phyloP scores from a whole-genome alignment of 441 rosid genomes.

The Breynia disticha region DNA sequence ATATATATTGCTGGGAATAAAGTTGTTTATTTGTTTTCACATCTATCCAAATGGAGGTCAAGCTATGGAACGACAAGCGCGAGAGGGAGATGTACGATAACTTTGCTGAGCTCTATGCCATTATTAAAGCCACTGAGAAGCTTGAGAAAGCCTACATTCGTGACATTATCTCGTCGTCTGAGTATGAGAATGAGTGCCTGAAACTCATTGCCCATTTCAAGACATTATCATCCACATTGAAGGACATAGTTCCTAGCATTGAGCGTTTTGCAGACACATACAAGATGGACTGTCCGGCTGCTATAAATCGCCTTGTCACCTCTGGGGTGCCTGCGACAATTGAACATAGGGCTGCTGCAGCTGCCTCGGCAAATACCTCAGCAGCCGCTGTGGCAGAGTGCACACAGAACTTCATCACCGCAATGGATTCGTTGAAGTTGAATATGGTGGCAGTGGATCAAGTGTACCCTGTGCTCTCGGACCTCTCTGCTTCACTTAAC shows the following conservation, averaged over 20 bases:
- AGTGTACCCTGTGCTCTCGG: conserved; percentile 80
- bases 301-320: conserved; percentile 72
- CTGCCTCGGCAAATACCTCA: conserved; percentile 47
- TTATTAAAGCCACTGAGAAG: conserved; percentile 92
- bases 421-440: conserved; percentile 86
- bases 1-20: too few relatives aligned
- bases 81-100: conserved; percentile 97
- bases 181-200: conserved; percentile 80
- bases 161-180: conserved; percentile 56
- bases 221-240: conserved; percentile 65
- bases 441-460: conserved; percentile 96
- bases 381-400: conserved; percentile 90
- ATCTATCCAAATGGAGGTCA: conserved; percentile 67
- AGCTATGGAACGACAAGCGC: conserved; percentile 90
- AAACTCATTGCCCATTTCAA: conserved; percentile 90
- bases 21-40: not conserved
- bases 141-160: conserved; percentile 84
- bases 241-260: conserved; percentile 78
- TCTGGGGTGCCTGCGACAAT: conserved; percentile 95
- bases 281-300: conserved; percentile 92
- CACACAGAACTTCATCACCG: conserved; percentile 86
- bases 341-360: conserved; percentile 67
- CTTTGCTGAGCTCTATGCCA: conserved; percentile 90
- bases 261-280: conserved; percentile 85
- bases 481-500: conserved; percentile 63